Conservation (phyloP, 2,329 filamentous ascomycete genomes). For the Aspergillus aculeatus region DNA sequence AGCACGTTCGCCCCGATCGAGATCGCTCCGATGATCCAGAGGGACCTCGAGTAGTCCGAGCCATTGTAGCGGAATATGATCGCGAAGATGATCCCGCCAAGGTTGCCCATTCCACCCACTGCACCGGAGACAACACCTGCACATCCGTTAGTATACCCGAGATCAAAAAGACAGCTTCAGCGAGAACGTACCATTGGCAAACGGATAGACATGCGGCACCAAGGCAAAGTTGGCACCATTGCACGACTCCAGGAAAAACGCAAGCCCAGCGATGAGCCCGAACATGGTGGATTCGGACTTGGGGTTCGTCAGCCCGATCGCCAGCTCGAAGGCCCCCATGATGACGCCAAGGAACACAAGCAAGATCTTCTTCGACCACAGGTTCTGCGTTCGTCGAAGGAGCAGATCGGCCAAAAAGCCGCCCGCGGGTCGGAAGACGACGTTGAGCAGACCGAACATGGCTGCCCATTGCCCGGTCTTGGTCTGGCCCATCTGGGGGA, state of each 20-base stretch:
- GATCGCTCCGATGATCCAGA: slow-evolving; percentile 82
- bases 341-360: slow-evolving; percentile 57
- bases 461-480: slow-evolving; percentile 56
- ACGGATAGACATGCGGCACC: slow-evolving; percentile 81
- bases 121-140: slow-evolving; percentile 66
- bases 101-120: slow-evolving; percentile 76
- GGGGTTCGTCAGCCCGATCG: slow-evolving; percentile 65
- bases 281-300: slow-evolving; percentile 65
- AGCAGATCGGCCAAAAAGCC: slow-evolving; percentile 56
- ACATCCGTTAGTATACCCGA: neutral
- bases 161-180: neutral
- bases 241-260: slow-evolving; percentile 77
- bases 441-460: slow-evolving; percentile 55
- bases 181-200: slow-evolving; percentile 65
- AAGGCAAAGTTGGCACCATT: slow-evolving; percentile 87
- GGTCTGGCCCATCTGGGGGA: slow-evolving; percentile 55
- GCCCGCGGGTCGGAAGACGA: slow-evolving; percentile 49
- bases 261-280: slow-evolving; percentile 72
- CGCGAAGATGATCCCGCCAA: slow-evolving; percentile 82
- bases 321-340: slow-evolving; percentile 59
- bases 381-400: slow-evolving; percentile 50
- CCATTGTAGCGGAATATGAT: slow-evolving; percentile 77
- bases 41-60: slow-evolving; percentile 64
- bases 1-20: slow-evolving; percentile 67
- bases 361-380: slow-evolving; percentile 66